Base-by-base conservation (phyloP, 441 rosid genomes). In the Gossypium aridum region DNA sequence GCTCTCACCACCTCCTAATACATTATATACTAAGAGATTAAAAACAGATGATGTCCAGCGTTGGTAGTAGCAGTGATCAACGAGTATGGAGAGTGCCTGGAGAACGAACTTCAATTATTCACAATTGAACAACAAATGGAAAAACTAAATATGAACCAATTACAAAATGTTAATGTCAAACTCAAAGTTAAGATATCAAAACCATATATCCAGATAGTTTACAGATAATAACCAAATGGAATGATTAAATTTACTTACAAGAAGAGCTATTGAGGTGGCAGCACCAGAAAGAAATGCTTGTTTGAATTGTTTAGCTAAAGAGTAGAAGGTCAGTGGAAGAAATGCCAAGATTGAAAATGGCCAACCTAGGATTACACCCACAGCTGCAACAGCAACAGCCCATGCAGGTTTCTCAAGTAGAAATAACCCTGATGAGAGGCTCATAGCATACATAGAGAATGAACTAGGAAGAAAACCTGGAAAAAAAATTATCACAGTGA, bases 391-490 rank as follows among this genome's bases (percentile, higher is more conserved):
- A 68, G 89, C 85, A 64, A 92, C 96, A 71, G 98, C 93, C 85
- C 76, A 74, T 56, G 84, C 90, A 64, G 83, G 88, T 79, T 89
- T 91, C 75, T 87, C 93, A 22, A 95, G 91, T 77, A 95, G 96
- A 81, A 95, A 87, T 25, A 95, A 82, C 60, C 99, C 99, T 6
- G 92, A 95, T 2, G 96, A 84, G 71, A 95, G 99, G 82, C 97
- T 92, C 83, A 93, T 88, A 26, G 97, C 97, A 85, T 95, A 91
- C 98, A 95, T 92, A 25, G 99, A 89, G 83, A 95, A 95, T 17
- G 99, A 95, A 84, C 99, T 92, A 12, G 99, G 99, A 81, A 95
- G 86, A 72, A 95, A 92, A 81, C 99, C 99, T 95, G 76, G 72
- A 61, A 34, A 80, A 70, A 65, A 7, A 69, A 55, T 3, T 16